A percentile compares a stretch with the other conserved stretches of the same genome.
Conservation (phyloP, 148 eudicot genomes). For the Heliosperma pusillum region DNA sequence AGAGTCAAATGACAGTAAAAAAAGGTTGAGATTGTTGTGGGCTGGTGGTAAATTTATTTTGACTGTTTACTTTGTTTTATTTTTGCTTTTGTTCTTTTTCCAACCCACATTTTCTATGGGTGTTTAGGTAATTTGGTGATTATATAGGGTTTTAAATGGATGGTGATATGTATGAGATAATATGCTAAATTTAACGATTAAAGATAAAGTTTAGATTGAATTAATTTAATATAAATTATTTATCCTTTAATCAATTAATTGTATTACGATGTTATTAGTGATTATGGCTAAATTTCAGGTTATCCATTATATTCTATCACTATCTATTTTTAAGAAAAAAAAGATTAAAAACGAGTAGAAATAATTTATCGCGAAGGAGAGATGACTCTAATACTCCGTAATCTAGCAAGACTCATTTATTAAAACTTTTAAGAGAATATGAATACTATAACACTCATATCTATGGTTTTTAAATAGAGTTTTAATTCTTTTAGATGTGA, state of each 20-base stretch:
- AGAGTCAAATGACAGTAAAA: slow-evolving; percentile 29
- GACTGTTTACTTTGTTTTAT: background rate
- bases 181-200: slow-evolving; percentile 24
- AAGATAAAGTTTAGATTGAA: slow-evolving; percentile 4
- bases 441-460: too few relatives aligned
- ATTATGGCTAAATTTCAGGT: slow-evolving; percentile 29
- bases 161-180: slow-evolving; percentile 1
- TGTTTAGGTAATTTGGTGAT: background rate
- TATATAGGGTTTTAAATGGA: slow-evolving; percentile 2
- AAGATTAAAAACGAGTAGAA: too few relatives aligned
- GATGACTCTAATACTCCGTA: background rate
- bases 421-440: too few relatives aligned
- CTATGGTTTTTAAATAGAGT: too few relatives aligned
- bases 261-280: slow-evolving; percentile 23
- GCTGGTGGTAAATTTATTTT: background rate
- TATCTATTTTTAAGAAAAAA: background rate
- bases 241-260: background rate
- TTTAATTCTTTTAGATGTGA: too few relatives aligned
- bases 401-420: too few relatives aligned
- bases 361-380: too few relatives aligned
- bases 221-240: background rate
- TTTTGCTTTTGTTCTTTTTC: background rate
- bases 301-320: slow-evolving; percentile 16
- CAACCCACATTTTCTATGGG: background rate
- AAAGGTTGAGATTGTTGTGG: background rate